phyloP scores from a whole-genome alignment of 768 basidiomycete genomes.

The Chalciporus piperatus region DNA sequence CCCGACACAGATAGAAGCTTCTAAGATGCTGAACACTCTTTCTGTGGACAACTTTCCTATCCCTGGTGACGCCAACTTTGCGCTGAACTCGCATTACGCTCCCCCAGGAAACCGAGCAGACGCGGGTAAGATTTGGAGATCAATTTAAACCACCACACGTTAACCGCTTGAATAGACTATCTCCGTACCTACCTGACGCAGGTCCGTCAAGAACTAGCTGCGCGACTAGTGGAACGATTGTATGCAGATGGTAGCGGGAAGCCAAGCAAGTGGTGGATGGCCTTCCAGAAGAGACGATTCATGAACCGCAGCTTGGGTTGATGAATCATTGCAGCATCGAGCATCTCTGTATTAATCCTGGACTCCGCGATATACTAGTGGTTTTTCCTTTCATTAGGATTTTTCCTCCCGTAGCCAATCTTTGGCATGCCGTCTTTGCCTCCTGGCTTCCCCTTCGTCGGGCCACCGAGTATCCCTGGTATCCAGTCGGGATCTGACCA shows the following conservation, averaged over 20 bases:
- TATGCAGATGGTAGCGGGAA: slow-evolving; percentile 93
- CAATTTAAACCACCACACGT: not conserved
- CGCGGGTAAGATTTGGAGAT: slow-evolving; percentile 55
- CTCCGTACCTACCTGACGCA: slow-evolving; percentile 90
- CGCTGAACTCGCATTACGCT: slow-evolving; percentile 89
- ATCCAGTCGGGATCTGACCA: slow-evolving; percentile 98
- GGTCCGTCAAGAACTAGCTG: slow-evolving; percentile 87
- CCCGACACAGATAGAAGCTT: slow-evolving; percentile 79
- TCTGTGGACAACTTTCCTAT: slow-evolving; percentile 92
- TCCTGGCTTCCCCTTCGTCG: slow-evolving; percentile 64
- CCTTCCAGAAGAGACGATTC: slow-evolving; percentile 96
- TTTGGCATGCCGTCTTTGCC: slow-evolving; percentile 70
- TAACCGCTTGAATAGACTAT: slow-evolving; percentile 54
- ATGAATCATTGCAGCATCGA: slow-evolving; percentile 31
- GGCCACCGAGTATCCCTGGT: slow-evolving; percentile 71
- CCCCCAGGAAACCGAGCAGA: slow-evolving; percentile 73
- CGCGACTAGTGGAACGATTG: slow-evolving; percentile 79
- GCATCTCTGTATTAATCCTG: slow-evolving; percentile 15
- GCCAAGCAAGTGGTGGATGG: slow-evolving; percentile 99
- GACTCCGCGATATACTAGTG: slow-evolving; percentile 23
- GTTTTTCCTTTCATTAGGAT: slow-evolving; percentile 82
- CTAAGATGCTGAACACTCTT: slow-evolving; percentile 85
- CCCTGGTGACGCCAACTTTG: slow-evolving; percentile 95
- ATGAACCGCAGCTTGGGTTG: slow-evolving; percentile 87
- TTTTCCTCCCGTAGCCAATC: slow-evolving; percentile 84